Evolutionary conservation across 1,284 basidiomycete genomes (phyloP), one percentile per base, ranked within the genome.

Genomic region (Tylopilus sp.): DNA sequence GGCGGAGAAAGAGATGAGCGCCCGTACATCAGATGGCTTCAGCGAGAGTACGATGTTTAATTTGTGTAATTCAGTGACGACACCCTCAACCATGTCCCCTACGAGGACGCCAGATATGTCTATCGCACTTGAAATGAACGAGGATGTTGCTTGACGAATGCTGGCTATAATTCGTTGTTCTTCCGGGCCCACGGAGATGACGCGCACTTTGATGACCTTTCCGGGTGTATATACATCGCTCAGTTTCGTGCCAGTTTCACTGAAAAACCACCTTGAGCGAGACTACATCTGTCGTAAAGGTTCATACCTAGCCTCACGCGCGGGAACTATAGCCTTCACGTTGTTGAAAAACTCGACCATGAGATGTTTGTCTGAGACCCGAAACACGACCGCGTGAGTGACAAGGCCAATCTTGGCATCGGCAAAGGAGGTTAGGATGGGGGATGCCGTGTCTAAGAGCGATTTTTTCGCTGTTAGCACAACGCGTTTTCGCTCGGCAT

Each of bases 381-480:
- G 94, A 82, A 91, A 92, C 44, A 99, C 87, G 9, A 96, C 93
- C 4, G 91, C 97, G 74, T 96, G 90, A 0, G 94, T 89, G 26
- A 98, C 82, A 60, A 89, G 79, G 18, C 96, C 97, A 13, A 88
- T 82, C 71, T 87, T 84, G 38, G 90, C 91, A 66, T 94, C 91
- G 55, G 91, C 91, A 61, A 92, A 79, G 22, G 81, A 85, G 1
- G 91, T 80, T 53, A 98, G 78, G 53, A 95, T 84, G 1, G 93
- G 91, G 16, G 96, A 81, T 4, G 86, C 84, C 1, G 96, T 95
- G 49, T 96, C 92, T 53, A 99, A 80, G 19, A 99, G 85, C 6
- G 93, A 91, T 83, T 96, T 97, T 83, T 99, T 99, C 51, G 97
- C 90, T 0, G 98, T 99, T 47, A 99, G 82, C 7, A 89, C 88